Evolutionary conservation across 371 early-diverging fungal genomes (phyloP), one percentile per base, ranked within the genome.

Genomic region (Encephalitozoon intestinalis): DNA sequence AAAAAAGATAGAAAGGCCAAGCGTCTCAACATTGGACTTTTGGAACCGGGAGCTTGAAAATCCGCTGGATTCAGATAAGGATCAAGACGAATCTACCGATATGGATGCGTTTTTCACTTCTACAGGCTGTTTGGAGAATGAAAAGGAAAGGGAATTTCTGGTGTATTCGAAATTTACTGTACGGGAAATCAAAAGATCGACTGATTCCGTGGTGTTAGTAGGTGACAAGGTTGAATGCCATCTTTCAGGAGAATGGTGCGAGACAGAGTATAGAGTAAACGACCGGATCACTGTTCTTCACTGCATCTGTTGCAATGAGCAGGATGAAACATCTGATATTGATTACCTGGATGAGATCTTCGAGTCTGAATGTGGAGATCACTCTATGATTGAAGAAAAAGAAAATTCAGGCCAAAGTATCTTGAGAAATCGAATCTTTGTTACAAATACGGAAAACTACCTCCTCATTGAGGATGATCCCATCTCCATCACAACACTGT

Each of bases 391-490:
- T 34, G 11, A 28, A 34, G 37, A 12, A 18, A 58, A 37, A 34
- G 25, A 30, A 18, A 58, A 58, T 5, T 3, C 6, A 58, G 15
- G 11, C 0, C 34, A 28, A 3, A 34, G 28, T 12, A 12, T n/a
- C 4, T 9, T 23, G 31, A 49, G 44, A 6, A 25, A 30, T 11
- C 37, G 34, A 21, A 63, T 72, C 4, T 40, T 49, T 50, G 40
- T 72, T 0, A 50, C 41, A 6, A 18, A 63, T 11, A 23, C 51
- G 9, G n/a, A 39, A 21, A 73, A 80, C 80, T 69, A 46, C 21
- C 46, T 80, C 25, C 41, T 77, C 37, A 46, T 80, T 4, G 77
- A 80, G 31, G 77, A 77, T 39, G 74, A 80, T 63, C 26, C 77
- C 12, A 28, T 80, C 26, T 37, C 80, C 37, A 67, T 80, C n/a